These are phyloP conservation scores for Amanita pallidorosea DNA, from an alignment of 768 basidiomycete genomes.

Conservation along the genomic window DNA sequence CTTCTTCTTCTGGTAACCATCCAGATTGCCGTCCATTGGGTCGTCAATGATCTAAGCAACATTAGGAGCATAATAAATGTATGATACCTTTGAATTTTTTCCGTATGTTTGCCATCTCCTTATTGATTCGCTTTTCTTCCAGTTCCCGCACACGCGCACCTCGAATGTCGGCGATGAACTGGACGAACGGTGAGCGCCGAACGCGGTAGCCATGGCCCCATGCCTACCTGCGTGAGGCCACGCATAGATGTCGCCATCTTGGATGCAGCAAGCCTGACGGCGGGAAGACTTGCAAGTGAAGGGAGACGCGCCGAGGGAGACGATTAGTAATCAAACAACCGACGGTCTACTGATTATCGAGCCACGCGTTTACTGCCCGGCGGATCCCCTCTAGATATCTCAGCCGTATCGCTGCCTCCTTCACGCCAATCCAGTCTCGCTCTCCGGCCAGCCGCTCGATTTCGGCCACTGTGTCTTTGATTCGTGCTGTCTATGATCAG, in stretches of 20 bases:
- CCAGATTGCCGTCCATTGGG: constrained; percentile 65
- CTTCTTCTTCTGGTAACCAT: constrained; percentile 93
- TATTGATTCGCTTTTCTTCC: constrained; percentile 98
- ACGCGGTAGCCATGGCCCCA: not conserved
- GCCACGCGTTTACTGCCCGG: constrained; percentile 34
- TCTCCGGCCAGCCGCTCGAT: constrained; percentile 39
- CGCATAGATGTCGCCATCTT: constrained; percentile 87
- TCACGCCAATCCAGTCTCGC: constrained; percentile 47
- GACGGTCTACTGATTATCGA: constrained; percentile 25
- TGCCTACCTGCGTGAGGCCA: constrained; percentile 78
- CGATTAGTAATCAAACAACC: constrained; percentile 62
- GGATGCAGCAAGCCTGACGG: not conserved
- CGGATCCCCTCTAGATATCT: constrained; percentile 63
- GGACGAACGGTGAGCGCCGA: not conserved
- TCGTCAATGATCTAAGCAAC: not conserved
- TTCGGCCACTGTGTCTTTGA: constrained; percentile 29
- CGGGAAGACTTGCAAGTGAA: constrained; percentile 48
- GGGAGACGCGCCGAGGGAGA: constrained; percentile 80
- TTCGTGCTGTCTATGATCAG: constrained; percentile 32
- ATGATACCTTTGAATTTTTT: constrained; percentile 91
- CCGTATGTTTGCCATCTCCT: constrained; percentile 99
- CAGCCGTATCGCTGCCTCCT: constrained; percentile 51
- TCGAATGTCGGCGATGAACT: constrained; percentile 99
- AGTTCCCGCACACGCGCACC: constrained; percentile 93
- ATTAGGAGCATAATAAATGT: constrained; percentile 3